Evolutionary conservation across 1,284 basidiomycete genomes (phyloP), one percentile per base, ranked within the genome.

Genomic region (Ceratorhiza oryzae-sativae): DNA sequence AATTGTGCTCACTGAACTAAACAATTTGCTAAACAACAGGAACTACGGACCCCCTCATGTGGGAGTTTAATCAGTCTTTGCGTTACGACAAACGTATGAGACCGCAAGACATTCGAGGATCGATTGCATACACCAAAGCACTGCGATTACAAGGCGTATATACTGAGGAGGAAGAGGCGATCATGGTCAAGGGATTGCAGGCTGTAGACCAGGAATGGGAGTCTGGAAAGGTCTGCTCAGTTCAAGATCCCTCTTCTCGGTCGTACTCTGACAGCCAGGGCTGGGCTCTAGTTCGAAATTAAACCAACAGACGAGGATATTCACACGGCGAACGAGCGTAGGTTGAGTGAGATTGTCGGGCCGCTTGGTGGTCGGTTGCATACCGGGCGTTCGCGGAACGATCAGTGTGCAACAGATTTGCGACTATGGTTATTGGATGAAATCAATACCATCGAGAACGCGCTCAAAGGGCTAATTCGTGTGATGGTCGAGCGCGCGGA

Each of bases 371-470:
- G 95, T 8, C 97, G 97, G 81, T 84, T 98, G 49, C 97, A 99
- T 80, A 99, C 97, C 0, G 97, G 97, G 45, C 89, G 97, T 72
- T 96, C 93, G 73, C 87, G 97, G 70, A 99, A 99, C 80, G 97
- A 99, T 80, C 97, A 99, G 81, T 96, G 98, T 73, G 95, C 95
- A 4, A 99, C 97, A 2, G 97, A 99, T 80, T 93, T 98, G 92
- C 90, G 97, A 20, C 82, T 99, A 20, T 99, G 97, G 97, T 85
- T 99, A 39, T 84, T 98, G 41, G 89, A 92, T 60, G 88, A 97
- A 80, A 89, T 92, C 32, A 82, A 83, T 51, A 86, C 87, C 45
- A 86, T 97, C 73, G 88, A 92, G 78, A 80, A 81, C n/a, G 88
- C 89, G 74, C 83, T 98, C 59, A 89, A 89, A 77, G 91, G 86